Conservation (phyloP, 768 basidiomycete species). For the Suillus paluster region DNA sequence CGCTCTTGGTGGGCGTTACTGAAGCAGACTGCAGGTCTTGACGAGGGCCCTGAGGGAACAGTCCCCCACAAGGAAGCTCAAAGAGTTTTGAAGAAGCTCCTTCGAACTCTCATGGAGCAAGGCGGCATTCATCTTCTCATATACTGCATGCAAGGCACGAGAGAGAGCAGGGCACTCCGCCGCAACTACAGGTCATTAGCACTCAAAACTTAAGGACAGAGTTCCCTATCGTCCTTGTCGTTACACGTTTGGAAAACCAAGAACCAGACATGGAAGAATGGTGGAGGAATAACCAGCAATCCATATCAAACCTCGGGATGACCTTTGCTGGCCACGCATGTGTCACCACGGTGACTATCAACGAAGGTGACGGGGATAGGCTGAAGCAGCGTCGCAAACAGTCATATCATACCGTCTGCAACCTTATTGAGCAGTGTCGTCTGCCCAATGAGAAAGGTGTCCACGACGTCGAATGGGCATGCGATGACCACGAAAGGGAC, state of each 20-base stretch:
- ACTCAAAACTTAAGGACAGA: slow-evolving; percentile 9
- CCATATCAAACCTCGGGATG: background rate
- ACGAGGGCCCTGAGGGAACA: slow-evolving; percentile 1
- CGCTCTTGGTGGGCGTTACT: slow-evolving; percentile 16
- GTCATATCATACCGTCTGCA: slow-evolving; percentile 8
- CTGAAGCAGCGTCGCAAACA: slow-evolving; percentile 9
- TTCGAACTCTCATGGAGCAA: slow-evolving; percentile 9
- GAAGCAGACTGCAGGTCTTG: slow-evolving; percentile 23
- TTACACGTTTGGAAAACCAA: slow-evolving; percentile 27
- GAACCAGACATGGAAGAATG: slow-evolving; percentile 24
- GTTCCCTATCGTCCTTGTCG: slow-evolving; percentile 21
- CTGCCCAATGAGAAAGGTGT: background rate
- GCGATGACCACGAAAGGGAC: background rate
- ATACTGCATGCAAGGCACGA: slow-evolving; percentile 23
- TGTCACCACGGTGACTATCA: slow-evolving; percentile 15
- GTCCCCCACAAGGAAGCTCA: slow-evolving; percentile 13
- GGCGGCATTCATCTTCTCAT: slow-evolving; percentile 23
- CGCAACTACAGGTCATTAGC: slow-evolving; percentile 20
- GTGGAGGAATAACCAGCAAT: slow-evolving; percentile 24
- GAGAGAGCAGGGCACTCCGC: slow-evolving; percentile 22
- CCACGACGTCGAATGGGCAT: background rate
- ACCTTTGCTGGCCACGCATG: slow-evolving; percentile 17
- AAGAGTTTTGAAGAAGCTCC: slow-evolving; percentile 12
- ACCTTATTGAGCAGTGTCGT: slow-evolving; percentile 2
- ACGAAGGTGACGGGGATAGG: background rate